Evolutionary conservation across 345 rosid genomes (phyloP).

Genomic region (Fremontodendron californicum): DNA sequence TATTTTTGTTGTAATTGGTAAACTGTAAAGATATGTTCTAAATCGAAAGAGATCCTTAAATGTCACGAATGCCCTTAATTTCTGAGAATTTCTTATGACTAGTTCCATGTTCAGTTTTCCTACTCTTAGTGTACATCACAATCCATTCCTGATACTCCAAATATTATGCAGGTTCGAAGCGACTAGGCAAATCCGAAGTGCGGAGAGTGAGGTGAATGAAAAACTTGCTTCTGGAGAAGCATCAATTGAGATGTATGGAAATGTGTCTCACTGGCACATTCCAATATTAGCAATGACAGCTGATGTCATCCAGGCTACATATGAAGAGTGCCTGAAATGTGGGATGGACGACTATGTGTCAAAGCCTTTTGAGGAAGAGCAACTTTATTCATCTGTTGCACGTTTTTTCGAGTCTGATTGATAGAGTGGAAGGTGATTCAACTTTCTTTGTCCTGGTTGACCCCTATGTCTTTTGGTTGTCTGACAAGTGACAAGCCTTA

Average conservation of each 20-base stretch:
- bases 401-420: slow-evolving; percentile 52
- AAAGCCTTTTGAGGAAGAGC: slow-evolving; percentile 80
- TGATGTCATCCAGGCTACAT: slow-evolving; percentile 79
- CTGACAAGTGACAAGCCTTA: slow-evolving; percentile 16
- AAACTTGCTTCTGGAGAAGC: slow-evolving; percentile 50
- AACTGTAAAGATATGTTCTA: neutral
- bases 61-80: neutral
- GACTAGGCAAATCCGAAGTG: slow-evolving; percentile 56
- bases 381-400: slow-evolving; percentile 75
- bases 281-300: slow-evolving; percentile 96
- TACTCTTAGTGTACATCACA: neutral
- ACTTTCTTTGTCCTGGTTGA: slow-evolving; percentile 12
- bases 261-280: slow-evolving; percentile 50
- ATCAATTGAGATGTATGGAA: slow-evolving; percentile 36
- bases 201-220: slow-evolving; percentile 51
- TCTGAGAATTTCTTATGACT: neutral
- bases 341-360: slow-evolving; percentile 90
- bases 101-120: neutral
- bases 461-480: slow-evolving; percentile 12
- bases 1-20: neutral
- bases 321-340: slow-evolving; percentile 64
- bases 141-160: slow-evolving; percentile 3
- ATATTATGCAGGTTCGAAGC: slow-evolving; percentile 72
- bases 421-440: slow-evolving; percentile 21
- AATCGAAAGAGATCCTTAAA: neutral